These are phyloP conservation scores for Kodamaea hsintzibuensis DNA, from an alignment of 805 yeast species.

Conservation along the genomic window DNA sequence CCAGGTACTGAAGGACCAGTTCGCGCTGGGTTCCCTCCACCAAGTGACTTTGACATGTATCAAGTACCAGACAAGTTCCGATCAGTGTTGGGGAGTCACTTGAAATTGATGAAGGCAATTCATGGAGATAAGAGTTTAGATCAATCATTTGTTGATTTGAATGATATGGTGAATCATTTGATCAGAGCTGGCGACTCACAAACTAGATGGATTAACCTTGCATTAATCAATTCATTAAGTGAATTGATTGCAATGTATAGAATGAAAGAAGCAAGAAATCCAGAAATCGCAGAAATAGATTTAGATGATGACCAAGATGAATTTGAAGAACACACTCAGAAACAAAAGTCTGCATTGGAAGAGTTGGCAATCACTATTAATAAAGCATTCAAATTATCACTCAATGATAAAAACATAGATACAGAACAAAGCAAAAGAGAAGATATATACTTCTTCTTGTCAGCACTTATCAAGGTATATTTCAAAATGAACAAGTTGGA, in stretches of 20 bases:
- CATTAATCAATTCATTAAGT: constrained; percentile 41
- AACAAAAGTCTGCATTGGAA: constrained; percentile 39
- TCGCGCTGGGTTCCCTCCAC: constrained; percentile 35
- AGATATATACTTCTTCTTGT: constrained; percentile 71
- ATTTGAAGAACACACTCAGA: constrained; percentile 1
- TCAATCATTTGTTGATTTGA: constrained; percentile 32
- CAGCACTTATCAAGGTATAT: constrained; percentile 68
- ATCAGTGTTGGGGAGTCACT: constrained; percentile 32
- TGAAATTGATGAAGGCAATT: constrained; percentile 36
- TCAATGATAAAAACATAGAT: constrained; percentile 73
- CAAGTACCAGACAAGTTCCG: constrained; percentile 38
- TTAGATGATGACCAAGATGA: constrained; percentile 19
- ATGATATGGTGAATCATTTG: constrained; percentile 45
- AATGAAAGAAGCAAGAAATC: constrained; percentile 34
- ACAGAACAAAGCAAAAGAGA: constrained; percentile 49
- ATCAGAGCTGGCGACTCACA: constrained; percentile 56
- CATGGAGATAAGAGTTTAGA: constrained; percentile 34
- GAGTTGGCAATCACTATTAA: constrained; percentile 66
- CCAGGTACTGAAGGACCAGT: constrained; percentile 34
- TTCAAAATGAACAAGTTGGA: constrained; percentile 66
- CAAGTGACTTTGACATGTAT: constrained; percentile 42
- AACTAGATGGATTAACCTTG: constrained; percentile 51
- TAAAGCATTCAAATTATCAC: constrained; percentile 70
- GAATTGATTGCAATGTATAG: constrained; percentile 43
- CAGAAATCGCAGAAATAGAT: constrained; percentile 13